phyloP scores from a whole-genome alignment of 2,329 filamentous ascomycete genomes.

The Cladosporium oxysporum region DNA sequence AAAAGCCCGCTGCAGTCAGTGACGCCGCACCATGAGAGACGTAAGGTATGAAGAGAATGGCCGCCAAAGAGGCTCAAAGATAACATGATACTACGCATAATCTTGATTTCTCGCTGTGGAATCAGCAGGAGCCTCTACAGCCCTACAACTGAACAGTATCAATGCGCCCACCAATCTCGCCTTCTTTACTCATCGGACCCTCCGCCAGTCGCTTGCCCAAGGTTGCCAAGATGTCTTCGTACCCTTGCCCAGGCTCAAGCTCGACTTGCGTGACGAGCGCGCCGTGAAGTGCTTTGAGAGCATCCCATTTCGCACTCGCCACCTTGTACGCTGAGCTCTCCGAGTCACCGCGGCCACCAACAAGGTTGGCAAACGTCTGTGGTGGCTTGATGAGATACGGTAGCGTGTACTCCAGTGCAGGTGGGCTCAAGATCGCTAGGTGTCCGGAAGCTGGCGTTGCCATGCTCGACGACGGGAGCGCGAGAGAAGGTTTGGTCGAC shows the following conservation, averaged over 20 bases:
- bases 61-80: no score
- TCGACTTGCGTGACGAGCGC: conserved; percentile 43
- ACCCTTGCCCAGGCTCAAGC: conserved; percentile 34
- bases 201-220: conserved; percentile 45
- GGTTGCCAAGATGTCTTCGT: conserved; percentile 45
- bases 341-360: conserved; percentile 57
- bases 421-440: conserved; percentile 55
- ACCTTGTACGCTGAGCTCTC: conserved; percentile 60
- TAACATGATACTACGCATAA: no score
- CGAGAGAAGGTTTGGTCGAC: conserved; percentile 35
- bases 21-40: no score
- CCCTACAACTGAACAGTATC: conserved; percentile 47
- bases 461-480: conserved; percentile 30
- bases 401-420: conserved; percentile 52
- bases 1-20: no score
- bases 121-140: background rate
- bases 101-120: no score
- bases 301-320: conserved; percentile 59
- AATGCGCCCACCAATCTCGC: conserved; percentile 47
- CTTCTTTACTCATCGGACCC: conserved; percentile 45
- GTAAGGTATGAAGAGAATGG: no score
- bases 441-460: conserved; percentile 45
- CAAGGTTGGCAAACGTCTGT: conserved; percentile 59
- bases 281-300: conserved; percentile 52
- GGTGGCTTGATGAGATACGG: conserved; percentile 60